Conservation (phyloP, 2,329 filamentous ascomycete genomes). For the Ophidiomyces ophidiicola region DNA sequence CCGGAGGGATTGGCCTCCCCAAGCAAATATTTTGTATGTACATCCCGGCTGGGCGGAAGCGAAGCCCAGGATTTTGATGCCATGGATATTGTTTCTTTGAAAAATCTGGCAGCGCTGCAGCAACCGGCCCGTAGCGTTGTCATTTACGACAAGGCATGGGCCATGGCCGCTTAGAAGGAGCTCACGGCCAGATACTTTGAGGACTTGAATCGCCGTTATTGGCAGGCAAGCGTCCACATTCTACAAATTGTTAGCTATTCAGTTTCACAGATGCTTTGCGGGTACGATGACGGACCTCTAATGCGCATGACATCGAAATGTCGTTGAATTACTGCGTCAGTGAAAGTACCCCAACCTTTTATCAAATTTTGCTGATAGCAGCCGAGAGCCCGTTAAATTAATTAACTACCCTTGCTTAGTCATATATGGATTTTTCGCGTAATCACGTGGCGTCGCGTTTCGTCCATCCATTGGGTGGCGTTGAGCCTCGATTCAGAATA, state of each 20-base stretch:
- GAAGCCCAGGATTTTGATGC: conserved; percentile 22
- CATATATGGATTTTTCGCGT: too few species aligned
- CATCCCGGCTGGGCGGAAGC: conserved; percentile 13
- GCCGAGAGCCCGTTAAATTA: too few species aligned
- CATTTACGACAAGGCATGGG: conserved; percentile 24
- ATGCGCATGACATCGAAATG: conserved; percentile 15
- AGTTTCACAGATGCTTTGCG: not conserved
- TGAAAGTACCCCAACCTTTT: too few species aligned
- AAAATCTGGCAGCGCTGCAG: conserved; percentile 24
- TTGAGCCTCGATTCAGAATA: not conserved
- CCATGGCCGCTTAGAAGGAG: conserved; percentile 33
- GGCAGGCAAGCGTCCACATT: conserved; percentile 34
- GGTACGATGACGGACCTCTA: conserved; percentile 13
- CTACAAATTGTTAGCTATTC: conserved; percentile 18
- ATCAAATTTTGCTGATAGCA: too few species aligned
- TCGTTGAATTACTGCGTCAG: too few species aligned
- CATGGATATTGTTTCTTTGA: conserved; percentile 30
- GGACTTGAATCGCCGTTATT: conserved; percentile 29
- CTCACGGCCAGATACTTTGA: conserved; percentile 20
- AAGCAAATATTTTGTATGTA: conserved; percentile 41
- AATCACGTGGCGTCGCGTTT: conserved; percentile 10
- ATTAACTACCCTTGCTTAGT: too few species aligned
- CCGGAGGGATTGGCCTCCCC: conserved; percentile 54
- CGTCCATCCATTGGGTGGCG: too few species aligned
- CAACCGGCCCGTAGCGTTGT: conserved; percentile 23